These are phyloP conservation scores for Uromyces viciae-fabae DNA, from an alignment of 1,284 basidiomycete genomes.

Conservation along the genomic window DNA sequence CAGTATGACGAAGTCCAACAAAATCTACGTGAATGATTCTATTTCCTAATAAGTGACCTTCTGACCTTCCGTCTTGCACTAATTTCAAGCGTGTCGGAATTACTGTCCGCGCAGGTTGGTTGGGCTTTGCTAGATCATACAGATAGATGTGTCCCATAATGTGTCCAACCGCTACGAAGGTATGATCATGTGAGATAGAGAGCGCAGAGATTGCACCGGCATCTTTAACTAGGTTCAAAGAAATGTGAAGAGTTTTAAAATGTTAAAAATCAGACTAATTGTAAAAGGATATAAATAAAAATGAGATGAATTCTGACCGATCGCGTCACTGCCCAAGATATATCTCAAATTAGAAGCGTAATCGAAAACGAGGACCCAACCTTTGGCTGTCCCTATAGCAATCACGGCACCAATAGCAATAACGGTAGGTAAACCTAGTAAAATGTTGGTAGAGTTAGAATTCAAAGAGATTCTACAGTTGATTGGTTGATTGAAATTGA, in stretches of 20 bases:
- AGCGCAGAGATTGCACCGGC: conserved; percentile 83
- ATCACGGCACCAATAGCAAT: conserved; percentile 81
- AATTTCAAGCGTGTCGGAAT: conserved; percentile 61
- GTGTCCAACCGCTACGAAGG: conserved; percentile 86
- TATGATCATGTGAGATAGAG: conserved; percentile 86
- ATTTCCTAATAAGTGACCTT: conserved; percentile 84
- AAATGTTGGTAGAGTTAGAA: conserved; percentile 12
- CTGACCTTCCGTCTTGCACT: conserved; percentile 75
- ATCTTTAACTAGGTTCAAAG: conserved; percentile 59
- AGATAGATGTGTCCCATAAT: conserved; percentile 78
- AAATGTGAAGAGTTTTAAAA: not conserved
- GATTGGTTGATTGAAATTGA: not conserved
- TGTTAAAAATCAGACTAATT: conserved; percentile 9
- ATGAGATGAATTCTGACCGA: conserved; percentile 60
- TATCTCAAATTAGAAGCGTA: conserved; percentile 80
- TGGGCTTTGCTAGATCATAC: conserved; percentile 72
- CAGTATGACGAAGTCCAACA: conserved; percentile 88
- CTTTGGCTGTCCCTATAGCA: conserved; percentile 78
- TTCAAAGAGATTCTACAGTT: not conserved
- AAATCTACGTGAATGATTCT: conserved; percentile 83
- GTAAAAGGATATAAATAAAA: conserved; percentile 29
- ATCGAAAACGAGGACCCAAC: conserved; percentile 77
- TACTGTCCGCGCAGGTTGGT: conserved; percentile 53
- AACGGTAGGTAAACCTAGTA: conserved; percentile 68
- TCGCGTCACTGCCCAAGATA: conserved; percentile 67